A percentile compares a stretch with the other conserved stretches of the same genome.
Evolutionary conservation across 495 filamentous ascomycete genomes (phyloP).

Genomic region (Penicillium cosmopolitanum): DNA sequence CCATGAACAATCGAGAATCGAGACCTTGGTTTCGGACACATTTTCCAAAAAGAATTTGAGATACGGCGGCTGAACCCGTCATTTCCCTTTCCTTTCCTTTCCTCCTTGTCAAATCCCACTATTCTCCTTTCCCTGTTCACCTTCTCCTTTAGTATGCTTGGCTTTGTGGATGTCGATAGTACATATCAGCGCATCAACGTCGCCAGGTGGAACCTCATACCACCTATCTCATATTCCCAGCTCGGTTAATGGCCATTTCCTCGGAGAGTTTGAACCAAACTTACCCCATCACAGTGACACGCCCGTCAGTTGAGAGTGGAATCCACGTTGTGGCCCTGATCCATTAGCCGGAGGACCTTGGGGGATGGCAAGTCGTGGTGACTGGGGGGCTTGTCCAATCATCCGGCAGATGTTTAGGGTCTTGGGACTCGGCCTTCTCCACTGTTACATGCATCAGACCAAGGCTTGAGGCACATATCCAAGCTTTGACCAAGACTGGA

Average conservation of each 20-base stretch:
- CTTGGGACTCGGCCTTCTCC: neutral
- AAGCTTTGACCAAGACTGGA: constrained; percentile 9
- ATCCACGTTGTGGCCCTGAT: neutral
- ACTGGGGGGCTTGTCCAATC: constrained; percentile 21
- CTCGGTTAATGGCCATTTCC: neutral
- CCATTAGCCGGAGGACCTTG: constrained; percentile 32
- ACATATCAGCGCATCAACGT: neutral
- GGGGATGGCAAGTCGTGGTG: constrained; percentile 14
- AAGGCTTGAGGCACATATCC: neutral
- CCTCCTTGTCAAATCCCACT: neutral
- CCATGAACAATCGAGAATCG: neutral
- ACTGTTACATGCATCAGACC: neutral
- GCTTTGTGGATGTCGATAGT: neutral
- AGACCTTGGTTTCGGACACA: constrained; percentile 3
- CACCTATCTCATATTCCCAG: neutral
- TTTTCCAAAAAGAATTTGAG: neutral
- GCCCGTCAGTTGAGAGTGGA: neutral
- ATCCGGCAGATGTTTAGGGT: neutral
- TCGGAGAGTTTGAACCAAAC: neutral
- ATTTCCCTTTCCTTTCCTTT: neutral
- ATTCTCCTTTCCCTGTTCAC: neutral
- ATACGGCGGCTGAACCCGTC: neutral
- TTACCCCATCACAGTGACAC: neutral
- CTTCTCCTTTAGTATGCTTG: neutral
- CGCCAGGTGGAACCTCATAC: neutral